Base-by-base conservation (phyloP, 2,329 filamentous ascomycete genomes). In the Zymoseptoria ardabiliae region DNA sequence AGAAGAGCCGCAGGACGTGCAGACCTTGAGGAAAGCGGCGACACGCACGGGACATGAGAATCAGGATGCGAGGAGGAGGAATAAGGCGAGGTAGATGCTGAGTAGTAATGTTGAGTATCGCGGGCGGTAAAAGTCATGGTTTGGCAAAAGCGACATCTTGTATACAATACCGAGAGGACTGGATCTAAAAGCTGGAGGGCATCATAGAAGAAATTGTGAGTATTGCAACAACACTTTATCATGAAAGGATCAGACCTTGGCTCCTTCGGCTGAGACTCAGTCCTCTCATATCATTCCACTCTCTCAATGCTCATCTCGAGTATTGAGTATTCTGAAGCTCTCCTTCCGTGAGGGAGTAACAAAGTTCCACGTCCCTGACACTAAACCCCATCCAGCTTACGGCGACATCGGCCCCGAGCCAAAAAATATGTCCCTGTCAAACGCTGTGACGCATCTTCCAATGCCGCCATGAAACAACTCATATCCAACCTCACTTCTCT, bases 21-120 rank as follows among this genome's bases (percentile, higher is more conserved):
- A 72, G 41, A 73, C 74, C 8, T 65, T 65, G 9, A 62, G 68
- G 1, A 66, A 80, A 25, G 72, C 76, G 54, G 71, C 70, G 35
- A 78, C 78, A 6, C 74, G 75, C 4, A 73, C 77, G 1, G 56
- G 69, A 25, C 80, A 79, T 58, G 72, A 74, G 25, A 78, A 79
- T 58, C 75, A 73, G 28, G 78, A 81, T 65, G 69, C 74, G 17
- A 72, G 76, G 64, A 79, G 70, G 65, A 64, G 72, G 54, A 72
- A 67, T 17, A 28, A 28, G 28, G 22, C 21, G 21, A 53, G 28
- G 22, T 53, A 53, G 51, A 28, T 8, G 51, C 11, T 19, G 51
- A 6, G 17, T 23, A 6, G 2, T 7, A 13, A 45, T 13, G 35
- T 4, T 17, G 17, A 45, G 35, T 45, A 45, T 7, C n/a, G 13